These are phyloP conservation scores for Jamesozyma jinghongensis DNA, from an alignment of 805 yeast genomes.

Conservation along the genomic window DNA sequence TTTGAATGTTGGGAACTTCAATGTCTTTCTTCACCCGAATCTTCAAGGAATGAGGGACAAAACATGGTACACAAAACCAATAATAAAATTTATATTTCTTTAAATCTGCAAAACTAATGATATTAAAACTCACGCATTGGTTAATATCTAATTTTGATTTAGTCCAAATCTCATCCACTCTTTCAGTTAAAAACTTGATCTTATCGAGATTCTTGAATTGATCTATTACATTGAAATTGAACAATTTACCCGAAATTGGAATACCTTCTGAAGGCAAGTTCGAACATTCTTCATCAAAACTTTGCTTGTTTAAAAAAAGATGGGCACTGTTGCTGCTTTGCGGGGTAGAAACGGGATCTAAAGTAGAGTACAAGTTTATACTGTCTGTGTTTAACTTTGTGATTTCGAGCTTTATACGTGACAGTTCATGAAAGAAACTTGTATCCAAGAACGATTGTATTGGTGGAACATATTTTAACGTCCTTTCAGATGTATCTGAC, in stretches of 20 bases:
- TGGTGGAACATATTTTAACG: slow-evolving; percentile 32
- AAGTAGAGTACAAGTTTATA: slow-evolving; percentile 21
- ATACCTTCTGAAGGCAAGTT: slow-evolving; percentile 6
- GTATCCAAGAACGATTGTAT: slow-evolving; percentile 74
- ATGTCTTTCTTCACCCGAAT: slow-evolving; percentile 2
- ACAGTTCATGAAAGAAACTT: slow-evolving; percentile 70
- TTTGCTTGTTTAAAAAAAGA: slow-evolving; percentile 22
- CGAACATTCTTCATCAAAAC: slow-evolving; percentile 24
- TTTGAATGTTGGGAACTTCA: not conserved
- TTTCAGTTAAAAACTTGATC: slow-evolving; percentile 39
- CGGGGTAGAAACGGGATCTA: slow-evolving; percentile 15
- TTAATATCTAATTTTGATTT: slow-evolving; percentile 26
- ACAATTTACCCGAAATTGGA: slow-evolving; percentile 32
- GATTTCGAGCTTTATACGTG: slow-evolving; percentile 64
- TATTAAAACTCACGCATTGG: slow-evolving; percentile 30
- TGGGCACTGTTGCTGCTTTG: slow-evolving; percentile 13
- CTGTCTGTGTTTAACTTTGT: slow-evolving; percentile 42
- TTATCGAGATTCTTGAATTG: slow-evolving; percentile 71
- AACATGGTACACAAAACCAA: slow-evolving; percentile 79
- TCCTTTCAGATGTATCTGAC: not conserved
- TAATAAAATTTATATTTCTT: slow-evolving; percentile 81
- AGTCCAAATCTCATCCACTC: slow-evolving; percentile 28
- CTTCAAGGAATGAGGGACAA: slow-evolving; percentile 26
- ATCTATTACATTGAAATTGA: slow-evolving; percentile 75
- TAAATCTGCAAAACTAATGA: slow-evolving; percentile 75